Evolutionary conservation across 2,329 filamentous ascomycete species (phyloP), one percentile per base, ranked within the genome.

Genomic region (Phyllosticta citrichinensis): DNA sequence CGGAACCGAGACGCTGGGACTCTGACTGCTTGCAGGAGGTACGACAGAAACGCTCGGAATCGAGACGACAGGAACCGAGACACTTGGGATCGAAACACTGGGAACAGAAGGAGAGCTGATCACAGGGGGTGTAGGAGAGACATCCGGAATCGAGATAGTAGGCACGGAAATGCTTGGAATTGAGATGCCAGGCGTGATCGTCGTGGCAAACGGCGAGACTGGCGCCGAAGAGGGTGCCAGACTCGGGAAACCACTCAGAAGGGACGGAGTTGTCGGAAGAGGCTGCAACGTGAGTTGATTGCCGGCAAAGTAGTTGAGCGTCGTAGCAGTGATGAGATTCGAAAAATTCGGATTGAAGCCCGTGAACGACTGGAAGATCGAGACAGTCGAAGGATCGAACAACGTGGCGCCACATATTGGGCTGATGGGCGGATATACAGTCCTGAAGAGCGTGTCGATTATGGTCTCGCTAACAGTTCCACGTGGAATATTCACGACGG

Each of bases 391-490:
- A 12, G 5, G 25, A 51, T 55, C 30, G 22, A 33, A 51, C 11
- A 30, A 47, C 22, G 54, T 61, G 11, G 50, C 33, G 9, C 55
- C 56, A 9, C 60, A 58, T 12, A 62, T 17, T 14, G 60, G 55
- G 10, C 51, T 57, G 5, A 51, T 52, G 11, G 60, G 55, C 50
- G 60, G 60, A 52, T 58, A 58, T 17, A 58, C 53, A 14, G 55
- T 62, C 22, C 33, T 62, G 5, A 20, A 57, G 25, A 58, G 53
- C 1, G 51, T 50, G 17, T 56, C 59, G 2, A 27, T 47, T 19
- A 61, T 52, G 8, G 50, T 62, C 35, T 57, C 51, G 1, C 50
- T 57, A 1, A 52, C 40, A 2, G 55, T 62, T 17, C 33, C 19
- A 12, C 60, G 60, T 6, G 60, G 51, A 5, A 19, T 2, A 2